phyloP scores from a whole-genome alignment of 192 early-diverging fungal genomes.

The Glomus cerebriforme region DNA sequence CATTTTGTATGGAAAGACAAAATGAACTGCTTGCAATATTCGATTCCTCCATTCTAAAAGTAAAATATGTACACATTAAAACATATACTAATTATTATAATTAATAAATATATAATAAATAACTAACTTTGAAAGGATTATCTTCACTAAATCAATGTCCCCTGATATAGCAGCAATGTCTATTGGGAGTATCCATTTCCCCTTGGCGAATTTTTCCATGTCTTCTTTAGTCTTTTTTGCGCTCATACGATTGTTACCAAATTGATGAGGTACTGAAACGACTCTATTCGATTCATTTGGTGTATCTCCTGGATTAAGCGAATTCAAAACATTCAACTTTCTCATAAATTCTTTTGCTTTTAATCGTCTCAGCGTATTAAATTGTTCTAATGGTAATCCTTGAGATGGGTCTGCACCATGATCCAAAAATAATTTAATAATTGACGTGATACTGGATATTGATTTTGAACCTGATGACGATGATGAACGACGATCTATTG shows the following conservation, averaged over 20 bases:
- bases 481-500: constrained; percentile 29
- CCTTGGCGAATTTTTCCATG: background rate
- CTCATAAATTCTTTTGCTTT: constrained; percentile 33
- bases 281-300: constrained; percentile 24
- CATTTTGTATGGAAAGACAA: constrained; percentile 42
- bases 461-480: constrained; percentile 37
- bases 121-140: constrained; percentile 18
- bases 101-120: background rate
- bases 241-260: background rate
- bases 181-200: constrained; percentile 6
- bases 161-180: constrained; percentile 13
- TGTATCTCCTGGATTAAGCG: background rate
- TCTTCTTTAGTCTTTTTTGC: background rate
- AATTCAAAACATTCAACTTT: background rate
- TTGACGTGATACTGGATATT: constrained; percentile 29
- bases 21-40: constrained; percentile 34
- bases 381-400: constrained; percentile 45
- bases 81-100: background rate
- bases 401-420: constrained; percentile 45
- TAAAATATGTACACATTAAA: background rate
- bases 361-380: constrained; percentile 41
- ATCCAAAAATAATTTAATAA: constrained; percentile 41
- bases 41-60: constrained; percentile 40
- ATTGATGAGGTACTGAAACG: background rate
- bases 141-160: background rate